Conservation (phyloP, 768 basidiomycete species). For the Boletellus ananiceps region DNA sequence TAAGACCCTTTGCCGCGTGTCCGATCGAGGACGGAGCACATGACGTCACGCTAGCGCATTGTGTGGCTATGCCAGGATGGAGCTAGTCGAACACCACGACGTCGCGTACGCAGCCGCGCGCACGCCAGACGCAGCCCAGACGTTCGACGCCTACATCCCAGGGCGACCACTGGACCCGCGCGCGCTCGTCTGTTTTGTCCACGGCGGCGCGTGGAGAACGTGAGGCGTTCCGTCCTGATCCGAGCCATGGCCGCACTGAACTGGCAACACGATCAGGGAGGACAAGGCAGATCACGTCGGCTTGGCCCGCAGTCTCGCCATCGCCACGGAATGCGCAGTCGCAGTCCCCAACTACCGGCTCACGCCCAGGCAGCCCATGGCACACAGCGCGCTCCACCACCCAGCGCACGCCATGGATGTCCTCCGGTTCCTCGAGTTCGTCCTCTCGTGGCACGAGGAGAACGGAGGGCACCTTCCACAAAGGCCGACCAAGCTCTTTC, state of each 20-base stretch:
- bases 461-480: conserved; percentile 26
- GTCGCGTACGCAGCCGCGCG: conserved; percentile 35
- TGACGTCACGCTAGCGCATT: conserved; percentile 27
- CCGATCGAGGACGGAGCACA: not conserved
- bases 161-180: conserved; percentile 4
- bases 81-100: conserved; percentile 13
- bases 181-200: conserved; percentile 67
- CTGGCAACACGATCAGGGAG: conserved; percentile 44
- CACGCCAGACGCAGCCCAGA: conserved; percentile 32
- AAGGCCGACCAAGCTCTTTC: conserved; percentile 43
- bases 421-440: conserved; percentile 56
- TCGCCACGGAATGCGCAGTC: conserved; percentile 50
- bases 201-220: conserved; percentile 84
- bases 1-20: not conserved
- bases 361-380: conserved; percentile 42
- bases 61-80: conserved; percentile 18
- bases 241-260: not conserved
- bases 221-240: conserved; percentile 34
- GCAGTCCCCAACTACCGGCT: conserved; percentile 78
- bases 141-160: conserved; percentile 55
- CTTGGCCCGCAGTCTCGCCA: conserved; percentile 52
- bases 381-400: conserved; percentile 45
- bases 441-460: conserved; percentile 40
- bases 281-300: conserved; percentile 59
- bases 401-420: conserved; percentile 69